Percentiles rank a stretch among this genome's conserved stretches.
These are phyloP conservation scores for Trifolium fragiferum DNA, from an alignment of 306 rosid genomes.

Conservation along the genomic window DNA sequence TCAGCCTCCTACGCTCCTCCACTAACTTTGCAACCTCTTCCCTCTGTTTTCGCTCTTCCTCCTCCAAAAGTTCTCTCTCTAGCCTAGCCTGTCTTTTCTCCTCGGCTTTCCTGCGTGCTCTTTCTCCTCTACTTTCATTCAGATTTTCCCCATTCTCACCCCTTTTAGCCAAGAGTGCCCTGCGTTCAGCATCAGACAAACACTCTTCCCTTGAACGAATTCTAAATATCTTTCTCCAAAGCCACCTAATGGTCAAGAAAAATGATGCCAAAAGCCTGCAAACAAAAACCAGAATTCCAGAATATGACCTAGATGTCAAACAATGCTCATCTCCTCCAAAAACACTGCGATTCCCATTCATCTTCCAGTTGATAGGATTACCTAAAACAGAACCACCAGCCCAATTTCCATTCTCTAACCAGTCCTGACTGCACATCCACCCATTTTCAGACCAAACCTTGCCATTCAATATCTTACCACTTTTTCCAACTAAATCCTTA, in stretches of 20 bases:
- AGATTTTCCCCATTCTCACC: conserved; percentile 71
- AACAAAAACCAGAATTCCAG: conserved; percentile 70
- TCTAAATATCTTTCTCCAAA: conserved; percentile 86
- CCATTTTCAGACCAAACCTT: conserved; percentile 92
- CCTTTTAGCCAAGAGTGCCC: conserved; percentile 63
- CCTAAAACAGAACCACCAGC: conserved; percentile 61
- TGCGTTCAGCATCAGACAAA: conserved; percentile 73
- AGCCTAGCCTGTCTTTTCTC: conserved; percentile 95
- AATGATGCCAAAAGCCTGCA: conserved; percentile 77
- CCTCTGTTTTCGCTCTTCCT: conserved; percentile 97
- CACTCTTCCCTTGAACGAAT: conserved; percentile 71
- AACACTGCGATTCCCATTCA: conserved; percentile 53
- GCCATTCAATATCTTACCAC: conserved; percentile 84
- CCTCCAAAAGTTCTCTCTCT: conserved; percentile 93
- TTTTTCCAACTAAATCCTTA: conserved; percentile 82
- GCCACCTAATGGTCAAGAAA: conserved; percentile 88
- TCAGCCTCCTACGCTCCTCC: conserved; percentile 89
- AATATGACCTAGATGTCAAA: conserved; percentile 81
- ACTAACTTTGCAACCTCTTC: conserved; percentile 97
- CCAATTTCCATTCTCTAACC: conserved; percentile 86
- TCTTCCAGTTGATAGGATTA: conserved; percentile 66
- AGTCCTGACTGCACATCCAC: conserved; percentile 86
- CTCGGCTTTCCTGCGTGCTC: conserved; percentile 90
- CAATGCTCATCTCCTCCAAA: conserved; percentile 83
- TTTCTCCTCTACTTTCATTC: conserved; percentile 81